Percentiles rank a stretch among this genome's conserved stretches.
These are phyloP conservation scores for Centella asiatica DNA, from an alignment of 129 eudicot species.

Conservation along the genomic window DNA sequence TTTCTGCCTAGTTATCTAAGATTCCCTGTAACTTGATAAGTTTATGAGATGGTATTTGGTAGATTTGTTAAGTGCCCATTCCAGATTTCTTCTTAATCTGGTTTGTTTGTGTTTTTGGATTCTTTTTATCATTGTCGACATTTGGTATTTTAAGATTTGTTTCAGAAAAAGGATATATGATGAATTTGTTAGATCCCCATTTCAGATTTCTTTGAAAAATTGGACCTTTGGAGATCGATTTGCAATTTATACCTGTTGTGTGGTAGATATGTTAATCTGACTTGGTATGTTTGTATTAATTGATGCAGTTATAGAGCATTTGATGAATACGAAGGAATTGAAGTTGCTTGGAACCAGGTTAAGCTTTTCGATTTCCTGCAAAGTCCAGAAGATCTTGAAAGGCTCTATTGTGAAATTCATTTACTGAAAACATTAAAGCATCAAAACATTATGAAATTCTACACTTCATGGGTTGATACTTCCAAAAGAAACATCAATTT, in stretches of 20 bases:
- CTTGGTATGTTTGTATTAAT: background rate
- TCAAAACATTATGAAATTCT: constrained; percentile 30
- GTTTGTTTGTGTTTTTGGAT: too few relatives aligned
- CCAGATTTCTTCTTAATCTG: background rate
- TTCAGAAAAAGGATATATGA: background rate
- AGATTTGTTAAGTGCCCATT: background rate
- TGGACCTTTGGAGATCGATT: background rate
- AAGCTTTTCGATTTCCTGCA: constrained; percentile 24
- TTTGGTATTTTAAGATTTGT: background rate
- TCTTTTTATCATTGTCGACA: too few relatives aligned
- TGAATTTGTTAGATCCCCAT: background rate
- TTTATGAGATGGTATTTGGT: background rate
- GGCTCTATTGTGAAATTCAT: constrained; percentile 26
- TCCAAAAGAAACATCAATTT: constrained; percentile 24
- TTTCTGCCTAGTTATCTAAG: background rate
- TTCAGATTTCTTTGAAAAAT: background rate
- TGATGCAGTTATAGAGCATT: constrained; percentile 28
- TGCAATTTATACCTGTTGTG: background rate
- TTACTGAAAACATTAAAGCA: constrained; percentile 29
- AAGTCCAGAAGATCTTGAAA: constrained; percentile 21
- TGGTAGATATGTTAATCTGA: constrained; percentile 3
- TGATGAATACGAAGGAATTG: constrained; percentile 36
- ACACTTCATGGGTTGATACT: constrained; percentile 32
- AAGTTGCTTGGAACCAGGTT: constrained; percentile 36
- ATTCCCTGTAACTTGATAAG: background rate